phyloP scores from a whole-genome alignment of 2,329 filamentous ascomycete genomes.

The Capronia epimyces region DNA sequence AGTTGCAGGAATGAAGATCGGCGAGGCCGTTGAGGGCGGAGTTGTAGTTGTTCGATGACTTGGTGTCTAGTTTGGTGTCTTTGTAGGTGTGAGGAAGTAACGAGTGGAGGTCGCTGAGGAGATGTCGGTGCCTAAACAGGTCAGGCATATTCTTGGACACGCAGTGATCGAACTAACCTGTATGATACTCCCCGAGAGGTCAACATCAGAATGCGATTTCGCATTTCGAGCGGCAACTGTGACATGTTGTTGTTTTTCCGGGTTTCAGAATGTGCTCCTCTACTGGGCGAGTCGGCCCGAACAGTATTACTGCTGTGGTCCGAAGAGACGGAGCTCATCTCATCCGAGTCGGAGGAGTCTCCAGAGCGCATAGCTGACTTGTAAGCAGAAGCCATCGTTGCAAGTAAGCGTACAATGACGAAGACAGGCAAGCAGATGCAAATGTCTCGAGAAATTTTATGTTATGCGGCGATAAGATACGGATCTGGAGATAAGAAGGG shows the following conservation, averaged over 20 bases:
- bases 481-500: not conserved
- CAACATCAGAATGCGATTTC: slow-evolving; percentile 71
- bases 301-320: slow-evolving; percentile 40
- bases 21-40: slow-evolving; percentile 71
- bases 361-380: slow-evolving; percentile 41
- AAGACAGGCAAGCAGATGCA: not conserved
- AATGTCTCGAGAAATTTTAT: slow-evolving; percentile 8
- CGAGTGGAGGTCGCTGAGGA: slow-evolving; percentile 80
- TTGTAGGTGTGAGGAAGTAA: slow-evolving; percentile 89
- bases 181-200: slow-evolving; percentile 90
- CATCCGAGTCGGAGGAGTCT: slow-evolving; percentile 26
- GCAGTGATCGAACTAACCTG: slow-evolving; percentile 49
- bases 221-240: slow-evolving; percentile 31
- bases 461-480: not conserved
- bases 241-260: slow-evolving; percentile 48
- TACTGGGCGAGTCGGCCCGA: slow-evolving; percentile 14
- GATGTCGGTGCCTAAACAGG: slow-evolving; percentile 71
- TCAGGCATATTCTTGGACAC: slow-evolving; percentile 8
- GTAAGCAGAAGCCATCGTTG: slow-evolving; percentile 53
- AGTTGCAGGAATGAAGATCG: slow-evolving; percentile 87
- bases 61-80: slow-evolving; percentile 95
- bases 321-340: slow-evolving; percentile 29
- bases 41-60: slow-evolving; percentile 60
- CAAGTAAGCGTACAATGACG: not conserved
- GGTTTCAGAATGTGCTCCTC: slow-evolving; percentile 48